phyloP scores from a whole-genome alignment of 2,329 filamentous ascomycete species.

The Plenodomus tracheiphilus region DNA sequence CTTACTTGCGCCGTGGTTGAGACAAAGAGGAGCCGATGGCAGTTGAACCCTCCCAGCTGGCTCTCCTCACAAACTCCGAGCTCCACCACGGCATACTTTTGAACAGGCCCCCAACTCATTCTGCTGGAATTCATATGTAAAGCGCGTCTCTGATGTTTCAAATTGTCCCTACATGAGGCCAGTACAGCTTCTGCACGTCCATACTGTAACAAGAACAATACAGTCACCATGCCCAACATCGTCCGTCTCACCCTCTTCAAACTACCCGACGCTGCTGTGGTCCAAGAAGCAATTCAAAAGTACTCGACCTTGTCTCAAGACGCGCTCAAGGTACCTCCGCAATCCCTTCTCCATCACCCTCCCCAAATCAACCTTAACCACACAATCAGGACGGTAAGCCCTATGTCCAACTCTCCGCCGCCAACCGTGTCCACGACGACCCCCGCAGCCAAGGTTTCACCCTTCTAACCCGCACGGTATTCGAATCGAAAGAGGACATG shows the following conservation, averaged over 20 bases:
- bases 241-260: constrained; percentile 45
- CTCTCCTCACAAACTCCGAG: constrained; percentile 29
- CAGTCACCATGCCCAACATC: constrained; percentile 37
- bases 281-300: constrained; percentile 35
- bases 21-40: constrained; percentile 22
- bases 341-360: not conserved
- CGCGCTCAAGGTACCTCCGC: constrained; percentile 38
- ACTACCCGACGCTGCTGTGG: constrained; percentile 30
- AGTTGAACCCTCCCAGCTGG: constrained; percentile 14
- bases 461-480: constrained; percentile 64
- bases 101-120: constrained; percentile 2
- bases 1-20: no score
- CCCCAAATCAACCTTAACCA: not conserved
- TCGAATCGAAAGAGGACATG: constrained; percentile 68
- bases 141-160: no score
- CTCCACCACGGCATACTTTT: constrained; percentile 4
- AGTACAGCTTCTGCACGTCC: no score
- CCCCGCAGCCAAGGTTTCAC: constrained; percentile 68
- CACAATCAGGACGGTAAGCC: constrained; percentile 65
- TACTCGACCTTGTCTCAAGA: constrained; percentile 40
- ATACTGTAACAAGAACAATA: no score
- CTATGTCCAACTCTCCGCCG: constrained; percentile 66
- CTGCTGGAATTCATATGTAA: not conserved
- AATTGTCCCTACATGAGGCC: no score
- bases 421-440: constrained; percentile 59